Evolutionary conservation across 2,329 filamentous ascomycete species (phyloP), one percentile per base, ranked within the genome.

Genomic region (Paraphaeosphaeria minitans): DNA sequence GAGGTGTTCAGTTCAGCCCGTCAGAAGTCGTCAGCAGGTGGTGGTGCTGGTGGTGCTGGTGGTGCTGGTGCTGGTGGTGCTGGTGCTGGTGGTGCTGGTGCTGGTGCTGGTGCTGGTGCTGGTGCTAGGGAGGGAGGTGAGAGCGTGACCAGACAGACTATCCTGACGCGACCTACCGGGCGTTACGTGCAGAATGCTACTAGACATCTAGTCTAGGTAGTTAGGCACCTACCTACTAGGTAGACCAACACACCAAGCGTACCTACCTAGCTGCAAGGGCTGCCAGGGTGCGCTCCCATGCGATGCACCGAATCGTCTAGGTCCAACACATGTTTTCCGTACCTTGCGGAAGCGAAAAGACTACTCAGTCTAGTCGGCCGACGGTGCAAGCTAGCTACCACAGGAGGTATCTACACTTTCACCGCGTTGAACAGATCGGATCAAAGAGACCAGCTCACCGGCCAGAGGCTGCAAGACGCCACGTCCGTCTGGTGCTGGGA

Each of bases 311-410:
- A 64, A 59, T 55, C n/a, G n/a, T n/a, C n/a, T n/a, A n/a, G n/a
- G n/a, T n/a, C n/a, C n/a, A 61, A 55, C 47, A 54, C 65, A 68
- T 73, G 68, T 66, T 66, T 68, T 74, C 66, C 73, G 74, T 76
- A 76, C 74, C 74, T 76, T 76, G 66, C 74, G 65, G 74, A 75
- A 76, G 73, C 74, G 74, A 76, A 74, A 60, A 62, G 58, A n/a
- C n/a, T n/a, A n/a, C n/a, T n/a, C n/a, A n/a, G n/a, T n/a, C 70
- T 70, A 73, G 59, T 16, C 50, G 37, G 50, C 50, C 50, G 22
- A 53, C 33, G 37, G 24, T 53, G 50, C 50, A 53, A 37, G n/a
- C n/a, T n/a, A n/a, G n/a, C n/a, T n/a, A n/a, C n/a, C n/a, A n/a
- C n/a, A n/a, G n/a, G n/a, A n/a, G n/a, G n/a, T n/a, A n/a, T n/a